Percentiles rank a stretch among this genome's conserved stretches.
Evolutionary conservation across 2,329 filamentous ascomycete species (phyloP).

Genomic region (Keithomyces neogunnii): DNA sequence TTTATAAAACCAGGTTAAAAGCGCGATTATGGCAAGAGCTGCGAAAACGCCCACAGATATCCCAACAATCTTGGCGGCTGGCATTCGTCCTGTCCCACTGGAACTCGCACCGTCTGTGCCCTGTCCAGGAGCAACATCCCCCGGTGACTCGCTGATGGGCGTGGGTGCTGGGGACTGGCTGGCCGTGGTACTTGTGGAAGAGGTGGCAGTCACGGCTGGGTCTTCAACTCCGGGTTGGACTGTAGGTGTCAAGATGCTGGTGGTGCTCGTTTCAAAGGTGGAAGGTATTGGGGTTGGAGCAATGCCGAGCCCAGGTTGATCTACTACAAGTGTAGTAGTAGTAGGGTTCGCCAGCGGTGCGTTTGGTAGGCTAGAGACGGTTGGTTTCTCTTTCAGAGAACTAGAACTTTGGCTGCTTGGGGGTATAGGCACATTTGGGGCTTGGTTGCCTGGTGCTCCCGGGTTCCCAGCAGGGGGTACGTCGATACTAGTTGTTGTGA

Average conservation of each 20-base stretch:
- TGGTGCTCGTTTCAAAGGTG: not conserved
- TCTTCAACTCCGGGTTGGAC: not conserved
- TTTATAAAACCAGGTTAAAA: slow-evolving; percentile 44
- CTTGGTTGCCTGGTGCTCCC: not conserved
- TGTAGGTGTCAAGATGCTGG: not conserved
- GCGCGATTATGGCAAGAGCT: slow-evolving; percentile 30
- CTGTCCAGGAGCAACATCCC: not conserved
- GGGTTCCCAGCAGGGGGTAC: not conserved
- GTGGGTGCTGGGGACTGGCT: not conserved
- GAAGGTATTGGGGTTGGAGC: not conserved
- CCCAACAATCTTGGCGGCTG: slow-evolving; percentile 35
- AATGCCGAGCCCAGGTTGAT: not conserved
- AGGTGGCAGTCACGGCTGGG: not conserved
- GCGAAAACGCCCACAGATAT: slow-evolving; percentile 42
- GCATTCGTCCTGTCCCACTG: not conserved
- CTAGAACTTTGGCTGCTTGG: not conserved
- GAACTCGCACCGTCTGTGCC: not conserved
- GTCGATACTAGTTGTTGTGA: not conserved
- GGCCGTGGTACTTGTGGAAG: not conserved
- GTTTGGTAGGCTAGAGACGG: not conserved
- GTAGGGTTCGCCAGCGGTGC: not conserved
- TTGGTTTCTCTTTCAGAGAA: not conserved
- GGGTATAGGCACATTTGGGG: not conserved
- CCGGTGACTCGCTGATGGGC: not conserved
- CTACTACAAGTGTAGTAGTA: not conserved